Conservation (phyloP, 805 yeast species). For the Yamadazyma endophytica region DNA sequence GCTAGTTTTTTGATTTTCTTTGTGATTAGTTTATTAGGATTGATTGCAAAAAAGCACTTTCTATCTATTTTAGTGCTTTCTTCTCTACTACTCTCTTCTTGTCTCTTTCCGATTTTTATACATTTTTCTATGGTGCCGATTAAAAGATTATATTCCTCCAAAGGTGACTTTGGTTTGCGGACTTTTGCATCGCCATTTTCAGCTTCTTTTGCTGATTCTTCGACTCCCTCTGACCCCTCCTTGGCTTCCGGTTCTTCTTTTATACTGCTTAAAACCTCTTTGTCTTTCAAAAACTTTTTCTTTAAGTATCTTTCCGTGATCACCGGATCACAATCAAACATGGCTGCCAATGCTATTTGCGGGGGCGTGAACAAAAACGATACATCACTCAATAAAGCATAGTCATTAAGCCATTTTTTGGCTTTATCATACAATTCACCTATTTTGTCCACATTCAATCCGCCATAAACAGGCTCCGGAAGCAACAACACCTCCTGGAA, state of each 20-base stretch:
- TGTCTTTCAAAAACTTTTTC: constrained; percentile 46
- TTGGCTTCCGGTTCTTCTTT: constrained; percentile 6
- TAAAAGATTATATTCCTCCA: constrained; percentile 36
- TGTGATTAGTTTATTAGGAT: constrained; percentile 52
- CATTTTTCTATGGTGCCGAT: constrained; percentile 48
- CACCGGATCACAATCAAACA: constrained; percentile 62
- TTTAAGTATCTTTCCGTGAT: constrained; percentile 64
- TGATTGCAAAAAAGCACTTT: constrained; percentile 58
- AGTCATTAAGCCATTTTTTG: constrained; percentile 57
- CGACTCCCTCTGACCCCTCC: constrained; percentile 13
- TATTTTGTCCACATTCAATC: constrained; percentile 46
- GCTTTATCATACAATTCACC: constrained; percentile 72
- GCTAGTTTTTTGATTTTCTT: constrained; percentile 30
- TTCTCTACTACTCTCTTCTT: constrained; percentile 49
- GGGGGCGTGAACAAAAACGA: constrained; percentile 85
- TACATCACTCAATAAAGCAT: constrained; percentile 69
- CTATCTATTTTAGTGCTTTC: constrained; percentile 61
- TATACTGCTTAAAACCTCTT: constrained; percentile 4
- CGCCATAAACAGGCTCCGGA: constrained; percentile 43
- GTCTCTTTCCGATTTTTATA: constrained; percentile 38
- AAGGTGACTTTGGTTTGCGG: constrained; percentile 10
- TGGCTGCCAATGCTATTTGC: constrained; percentile 87
- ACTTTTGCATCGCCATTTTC: constrained; percentile 1
- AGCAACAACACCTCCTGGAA: constrained; percentile 56
- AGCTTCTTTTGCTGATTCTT: constrained; percentile 4